A percentile compares a stretch with the other conserved stretches of the same genome.
Conservation (phyloP, 2,329 filamentous ascomycete genomes). For the Paecilomyces sp. region DNA sequence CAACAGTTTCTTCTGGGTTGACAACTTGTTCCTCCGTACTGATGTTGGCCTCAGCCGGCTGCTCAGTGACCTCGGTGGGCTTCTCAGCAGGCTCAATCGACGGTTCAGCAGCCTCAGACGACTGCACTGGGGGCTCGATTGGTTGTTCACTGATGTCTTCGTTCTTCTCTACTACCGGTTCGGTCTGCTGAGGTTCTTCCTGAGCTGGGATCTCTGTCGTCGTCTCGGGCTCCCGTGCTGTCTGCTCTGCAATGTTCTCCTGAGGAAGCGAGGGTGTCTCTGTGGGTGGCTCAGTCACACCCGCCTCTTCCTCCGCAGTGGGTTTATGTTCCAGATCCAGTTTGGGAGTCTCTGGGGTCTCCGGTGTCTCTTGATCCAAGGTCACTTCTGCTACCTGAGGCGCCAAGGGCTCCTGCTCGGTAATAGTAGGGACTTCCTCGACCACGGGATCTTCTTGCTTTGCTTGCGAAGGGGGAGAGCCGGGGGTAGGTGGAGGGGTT, state of each 20-base stretch:
- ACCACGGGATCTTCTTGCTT: background rate
- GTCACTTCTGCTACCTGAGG: background rate
- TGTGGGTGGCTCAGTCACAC: background rate
- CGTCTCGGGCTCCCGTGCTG: background rate
- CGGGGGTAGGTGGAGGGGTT: background rate
- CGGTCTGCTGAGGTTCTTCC: background rate
- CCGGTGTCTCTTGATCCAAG: background rate
- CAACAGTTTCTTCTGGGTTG: background rate
- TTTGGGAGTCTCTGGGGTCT: background rate
- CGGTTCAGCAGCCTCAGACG: background rate
- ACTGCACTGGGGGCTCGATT: background rate
- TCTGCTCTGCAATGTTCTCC: background rate
- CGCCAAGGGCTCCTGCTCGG: background rate
- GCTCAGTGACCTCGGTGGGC: background rate
- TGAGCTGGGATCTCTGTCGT: background rate
- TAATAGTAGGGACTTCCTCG: background rate
- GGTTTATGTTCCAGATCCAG: constrained; percentile 4
- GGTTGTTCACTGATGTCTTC: background rate
- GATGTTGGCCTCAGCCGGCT: background rate
- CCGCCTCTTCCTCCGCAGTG: constrained; percentile 2
- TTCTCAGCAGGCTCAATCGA: background rate
- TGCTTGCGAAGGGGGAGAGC: background rate
- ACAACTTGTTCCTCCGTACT: background rate
- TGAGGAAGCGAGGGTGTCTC: background rate
- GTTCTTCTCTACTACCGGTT: background rate